Percentiles rank a stretch among this genome's conserved stretches.
Evolutionary conservation across 2,329 filamentous ascomycete genomes (phyloP).

Genomic region (Metarhizium robertsii): DNA sequence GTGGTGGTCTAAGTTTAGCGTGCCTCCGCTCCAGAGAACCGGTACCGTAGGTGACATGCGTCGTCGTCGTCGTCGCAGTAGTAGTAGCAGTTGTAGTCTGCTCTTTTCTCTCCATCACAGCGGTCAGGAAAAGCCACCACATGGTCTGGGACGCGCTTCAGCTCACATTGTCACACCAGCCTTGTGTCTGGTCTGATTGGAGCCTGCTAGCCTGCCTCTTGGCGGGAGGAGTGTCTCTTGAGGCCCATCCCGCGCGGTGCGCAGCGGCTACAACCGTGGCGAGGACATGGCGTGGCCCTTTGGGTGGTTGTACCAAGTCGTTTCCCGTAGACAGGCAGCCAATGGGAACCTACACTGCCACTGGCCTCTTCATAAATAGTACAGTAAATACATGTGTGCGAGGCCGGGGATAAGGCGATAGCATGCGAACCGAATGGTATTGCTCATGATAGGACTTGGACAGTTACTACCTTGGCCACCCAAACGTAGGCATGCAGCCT

Average conservation of each 20-base stretch:
- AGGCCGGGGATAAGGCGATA: not conserved
- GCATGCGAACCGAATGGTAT: not conserved
- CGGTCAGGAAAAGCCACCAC: constrained; percentile 1
- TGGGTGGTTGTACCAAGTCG: not conserved
- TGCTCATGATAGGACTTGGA: not conserved
- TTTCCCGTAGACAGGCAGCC: too few relatives aligned
- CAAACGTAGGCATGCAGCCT: not conserved
- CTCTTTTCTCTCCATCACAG: not conserved
- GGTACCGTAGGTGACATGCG: not conserved
- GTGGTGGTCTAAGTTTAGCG: not conserved
- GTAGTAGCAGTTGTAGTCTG: not conserved
- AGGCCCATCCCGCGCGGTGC: not conserved
- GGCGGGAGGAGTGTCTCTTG: not conserved
- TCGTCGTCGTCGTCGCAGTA: too few relatives aligned
- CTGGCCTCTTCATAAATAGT: too few relatives aligned
- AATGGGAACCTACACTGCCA: too few relatives aligned
- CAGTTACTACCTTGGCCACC: not conserved
- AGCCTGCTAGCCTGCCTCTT: not conserved
- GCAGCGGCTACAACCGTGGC: not conserved
- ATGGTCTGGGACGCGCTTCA: constrained; percentile 2
- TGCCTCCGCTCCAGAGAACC: not conserved
- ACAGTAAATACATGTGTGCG: not conserved
- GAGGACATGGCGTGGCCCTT: not conserved
- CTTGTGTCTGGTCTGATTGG: not conserved
- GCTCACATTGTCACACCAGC: constrained; percentile 2